Percentiles rank a stretch among this genome's conserved stretches.
Conservation (phyloP, 768 basidiomycete species). For the Tephrocybe rancida region DNA sequence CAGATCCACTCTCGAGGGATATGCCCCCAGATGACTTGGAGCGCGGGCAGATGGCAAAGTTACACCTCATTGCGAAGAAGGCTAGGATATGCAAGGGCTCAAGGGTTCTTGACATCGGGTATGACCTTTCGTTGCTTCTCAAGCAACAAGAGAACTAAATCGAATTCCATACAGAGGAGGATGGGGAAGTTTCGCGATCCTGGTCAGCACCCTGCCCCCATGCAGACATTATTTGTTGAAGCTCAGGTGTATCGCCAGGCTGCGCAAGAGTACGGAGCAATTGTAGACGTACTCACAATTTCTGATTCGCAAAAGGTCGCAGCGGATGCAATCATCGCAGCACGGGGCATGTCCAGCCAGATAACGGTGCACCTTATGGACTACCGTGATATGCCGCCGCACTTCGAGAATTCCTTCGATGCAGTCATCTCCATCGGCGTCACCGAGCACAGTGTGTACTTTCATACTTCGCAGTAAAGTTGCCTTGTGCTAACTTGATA, state of each 20-base stretch:
- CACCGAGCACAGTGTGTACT: slow-evolving; percentile 34
- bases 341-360: slow-evolving; percentile 46
- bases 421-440: slow-evolving; percentile 53
- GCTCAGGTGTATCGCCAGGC: slow-evolving; percentile 12
- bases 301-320: slow-evolving; percentile 64
- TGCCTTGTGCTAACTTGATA: neutral
- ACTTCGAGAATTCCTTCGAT: slow-evolving; percentile 58
- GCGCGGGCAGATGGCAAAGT: slow-evolving; percentile 12
- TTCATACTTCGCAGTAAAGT: neutral
- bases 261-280: slow-evolving; percentile 47
- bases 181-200: slow-evolving; percentile 11
- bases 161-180: neutral
- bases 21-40: slow-evolving; percentile 13
- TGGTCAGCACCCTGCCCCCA: neutral
- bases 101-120: slow-evolving; percentile 14
- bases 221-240: neutral
- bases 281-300: slow-evolving; percentile 67
- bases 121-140: neutral
- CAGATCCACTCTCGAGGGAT: neutral
- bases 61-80: slow-evolving; percentile 12
- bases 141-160: neutral
- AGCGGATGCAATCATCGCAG: slow-evolving; percentile 58
- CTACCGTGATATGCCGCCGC: slow-evolving; percentile 57
- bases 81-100: slow-evolving; percentile 7
- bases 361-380: slow-evolving; percentile 70